Conservation (phyloP, 768 basidiomycete species). For the Lactarius hengduanensis region DNA sequence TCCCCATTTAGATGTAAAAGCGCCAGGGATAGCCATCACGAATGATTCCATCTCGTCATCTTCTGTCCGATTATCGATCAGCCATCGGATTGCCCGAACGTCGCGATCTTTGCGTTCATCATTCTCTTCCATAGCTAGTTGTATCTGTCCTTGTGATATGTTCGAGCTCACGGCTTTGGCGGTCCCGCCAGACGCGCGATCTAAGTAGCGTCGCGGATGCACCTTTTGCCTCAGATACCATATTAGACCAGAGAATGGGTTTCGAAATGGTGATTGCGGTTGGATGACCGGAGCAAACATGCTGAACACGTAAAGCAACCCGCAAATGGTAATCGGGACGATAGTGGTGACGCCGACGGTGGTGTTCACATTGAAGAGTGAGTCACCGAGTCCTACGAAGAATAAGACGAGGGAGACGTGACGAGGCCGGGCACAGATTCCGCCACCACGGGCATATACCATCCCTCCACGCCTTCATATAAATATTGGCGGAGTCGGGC, state of each 20-base stretch:
- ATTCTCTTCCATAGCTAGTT: conserved; percentile 5
- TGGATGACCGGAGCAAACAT: conserved; percentile 9
- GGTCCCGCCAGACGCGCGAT: neutral
- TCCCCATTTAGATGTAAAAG: neutral
- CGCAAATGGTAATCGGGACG: conserved; percentile 14
- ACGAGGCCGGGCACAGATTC: conserved; percentile 47
- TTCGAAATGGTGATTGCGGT: conserved; percentile 14
- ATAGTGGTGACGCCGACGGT: conserved; percentile 13
- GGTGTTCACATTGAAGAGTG: conserved; percentile 37
- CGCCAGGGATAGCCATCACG: neutral
- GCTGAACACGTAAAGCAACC: conserved; percentile 17
- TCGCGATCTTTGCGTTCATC: conserved; percentile 5
- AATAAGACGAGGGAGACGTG: conserved; percentile 50
- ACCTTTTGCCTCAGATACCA: conserved; percentile 14
- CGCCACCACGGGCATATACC: conserved; percentile 42
- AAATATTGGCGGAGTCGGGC: conserved; percentile 43
- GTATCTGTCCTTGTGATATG: neutral
- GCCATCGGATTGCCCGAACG: neutral
- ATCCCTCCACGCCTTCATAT: conserved; percentile 41
- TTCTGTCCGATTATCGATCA: neutral
- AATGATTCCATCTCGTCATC: conserved; percentile 10
- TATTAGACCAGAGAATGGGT: conserved; percentile 12
- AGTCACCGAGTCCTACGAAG: conserved; percentile 47
- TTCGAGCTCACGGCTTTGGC: neutral
- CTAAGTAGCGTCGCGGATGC: neutral